Percentiles rank a stretch among this genome's conserved stretches.
These are phyloP conservation scores for Rugiboletus extremiorientalis DNA, from an alignment of 1,284 basidiomycete species.

Conservation along the genomic window DNA sequence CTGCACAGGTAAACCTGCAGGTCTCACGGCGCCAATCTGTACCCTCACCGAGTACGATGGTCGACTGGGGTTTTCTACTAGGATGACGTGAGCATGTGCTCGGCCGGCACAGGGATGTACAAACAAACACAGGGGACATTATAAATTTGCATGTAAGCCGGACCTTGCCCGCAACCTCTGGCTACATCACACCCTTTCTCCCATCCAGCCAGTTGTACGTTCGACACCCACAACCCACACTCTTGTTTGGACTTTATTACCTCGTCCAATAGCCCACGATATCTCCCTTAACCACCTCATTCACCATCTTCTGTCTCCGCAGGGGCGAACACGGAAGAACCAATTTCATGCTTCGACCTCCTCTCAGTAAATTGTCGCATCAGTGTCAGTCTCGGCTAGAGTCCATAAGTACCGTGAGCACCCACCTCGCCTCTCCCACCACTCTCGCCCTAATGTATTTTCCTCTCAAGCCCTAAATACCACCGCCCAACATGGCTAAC, in stretches of 20 bases:
- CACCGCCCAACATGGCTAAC: slow-evolving; percentile 80
- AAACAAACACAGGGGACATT: slow-evolving; percentile 25
- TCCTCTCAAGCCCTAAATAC: slow-evolving; percentile 53
- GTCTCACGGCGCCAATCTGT: too few relatives aligned
- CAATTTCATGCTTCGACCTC: slow-evolving; percentile 84
- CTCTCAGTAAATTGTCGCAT: slow-evolving; percentile 65
- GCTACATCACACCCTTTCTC: neutral
- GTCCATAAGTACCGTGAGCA: slow-evolving; percentile 58
- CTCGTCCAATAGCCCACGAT: slow-evolving; percentile 49
- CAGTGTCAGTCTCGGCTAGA: slow-evolving; percentile 58
- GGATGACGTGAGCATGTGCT: slow-evolving; percentile 5
- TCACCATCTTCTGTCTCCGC: slow-evolving; percentile 66
- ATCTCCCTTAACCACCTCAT: slow-evolving; percentile 53
- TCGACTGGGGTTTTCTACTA: too few relatives aligned
- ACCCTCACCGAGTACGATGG: too few relatives aligned
- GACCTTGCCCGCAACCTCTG: slow-evolving; percentile 10
- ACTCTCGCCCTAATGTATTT: neutral
- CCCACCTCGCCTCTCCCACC: neutral
- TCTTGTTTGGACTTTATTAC: neutral
- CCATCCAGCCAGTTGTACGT: neutral
- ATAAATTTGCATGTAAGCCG: slow-evolving; percentile 28
- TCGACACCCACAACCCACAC: slow-evolving; percentile 8
- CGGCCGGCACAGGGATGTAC: slow-evolving; percentile 10
- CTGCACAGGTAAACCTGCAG: too few relatives aligned
- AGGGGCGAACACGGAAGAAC: slow-evolving; percentile 53